phyloP scores from a whole-genome alignment of 139 green algal species.

The Volvox reticuliferus region DNA sequence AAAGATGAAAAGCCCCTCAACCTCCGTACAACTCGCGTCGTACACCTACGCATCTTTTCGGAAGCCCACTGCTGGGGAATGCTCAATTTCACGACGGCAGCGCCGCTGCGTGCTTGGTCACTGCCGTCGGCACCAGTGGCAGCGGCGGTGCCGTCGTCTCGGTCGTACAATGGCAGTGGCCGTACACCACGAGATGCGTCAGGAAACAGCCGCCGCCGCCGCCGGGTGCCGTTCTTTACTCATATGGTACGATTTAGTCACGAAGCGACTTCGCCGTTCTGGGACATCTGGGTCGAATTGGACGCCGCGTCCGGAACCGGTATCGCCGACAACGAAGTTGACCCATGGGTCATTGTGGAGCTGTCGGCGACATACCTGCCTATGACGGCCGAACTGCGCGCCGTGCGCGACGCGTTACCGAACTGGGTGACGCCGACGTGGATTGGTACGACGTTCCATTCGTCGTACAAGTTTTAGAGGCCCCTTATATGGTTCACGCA shows the following conservation, averaged over 20 bases:
- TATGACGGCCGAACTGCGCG: constrained; percentile 1
- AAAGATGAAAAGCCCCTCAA: background rate
- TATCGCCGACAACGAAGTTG: background rate
- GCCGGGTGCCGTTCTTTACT: background rate
- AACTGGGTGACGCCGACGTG: constrained; percentile 21
- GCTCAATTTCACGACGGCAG: constrained; percentile 30
- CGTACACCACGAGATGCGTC: background rate
- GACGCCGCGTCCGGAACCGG: background rate
- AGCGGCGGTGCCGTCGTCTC: background rate
- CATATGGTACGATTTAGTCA: constrained; percentile 45
- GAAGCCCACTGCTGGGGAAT: constrained; percentile 35
- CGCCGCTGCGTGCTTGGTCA: background rate
- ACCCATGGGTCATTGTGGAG: constrained; percentile 36
- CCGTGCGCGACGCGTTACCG: background rate
- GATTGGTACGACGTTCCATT: constrained; percentile 43
- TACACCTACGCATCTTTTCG: constrained; percentile 26
- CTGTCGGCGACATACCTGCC: constrained; percentile 26
- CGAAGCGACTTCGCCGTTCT: constrained; percentile 5
- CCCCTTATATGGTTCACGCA: too few relatives aligned
- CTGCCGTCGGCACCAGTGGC: constrained; percentile 16
- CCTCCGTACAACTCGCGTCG: background rate
- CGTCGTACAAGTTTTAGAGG: constrained; percentile 9
- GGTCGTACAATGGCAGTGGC: background rate
- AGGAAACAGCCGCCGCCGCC: background rate
- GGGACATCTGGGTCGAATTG: constrained; percentile 31